These are phyloP conservation scores for Mrakia gelida DNA, from an alignment of 768 basidiomycete genomes.

Conservation along the genomic window DNA sequence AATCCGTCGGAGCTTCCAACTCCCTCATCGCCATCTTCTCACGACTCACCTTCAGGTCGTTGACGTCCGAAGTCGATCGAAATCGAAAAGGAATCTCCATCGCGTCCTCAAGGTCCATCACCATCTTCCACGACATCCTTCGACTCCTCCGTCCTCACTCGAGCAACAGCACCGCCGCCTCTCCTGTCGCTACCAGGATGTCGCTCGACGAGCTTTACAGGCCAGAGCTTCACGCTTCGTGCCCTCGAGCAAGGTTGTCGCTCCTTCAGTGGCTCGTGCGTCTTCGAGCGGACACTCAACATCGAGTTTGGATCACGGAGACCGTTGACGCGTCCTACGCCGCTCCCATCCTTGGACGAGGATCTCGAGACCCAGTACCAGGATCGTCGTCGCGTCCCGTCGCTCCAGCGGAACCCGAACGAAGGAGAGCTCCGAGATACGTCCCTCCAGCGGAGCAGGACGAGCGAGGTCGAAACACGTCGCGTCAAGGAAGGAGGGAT, in stretches of 20 bases:
- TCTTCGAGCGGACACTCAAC: conserved; percentile 82
- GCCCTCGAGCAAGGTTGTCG: conserved; percentile 59
- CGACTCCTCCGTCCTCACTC: conserved; percentile 43
- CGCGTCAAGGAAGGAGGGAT: conserved; percentile 14
- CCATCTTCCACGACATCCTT: conserved; percentile 48
- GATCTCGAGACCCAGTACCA: not conserved
- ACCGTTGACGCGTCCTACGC: conserved; percentile 46
- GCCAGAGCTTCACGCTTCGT: conserved; percentile 35
- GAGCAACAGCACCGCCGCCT: not conserved
- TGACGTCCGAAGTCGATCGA: conserved; percentile 37
- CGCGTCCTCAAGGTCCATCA: conserved; percentile 44
- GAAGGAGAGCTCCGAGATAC: conserved; percentile 6
- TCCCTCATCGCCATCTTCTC: conserved; percentile 47
- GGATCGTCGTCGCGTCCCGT: not conserved
- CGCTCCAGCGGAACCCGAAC: not conserved
- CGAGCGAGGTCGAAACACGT: conserved; percentile 22
- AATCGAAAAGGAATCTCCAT: conserved; percentile 39
- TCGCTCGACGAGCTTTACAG: not conserved
- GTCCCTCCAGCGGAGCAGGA: conserved; percentile 12
- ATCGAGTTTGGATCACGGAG: conserved; percentile 68
- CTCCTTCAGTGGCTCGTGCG: conserved; percentile 83
- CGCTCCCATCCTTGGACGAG: conserved; percentile 23
- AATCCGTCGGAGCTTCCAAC: conserved; percentile 34
- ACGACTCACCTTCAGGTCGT: conserved; percentile 44
- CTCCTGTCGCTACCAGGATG: conserved; percentile 1